These are phyloP conservation scores for Rhodotorula sp. DNA, from an alignment of 1,284 basidiomycete genomes.

Conservation along the genomic window DNA sequence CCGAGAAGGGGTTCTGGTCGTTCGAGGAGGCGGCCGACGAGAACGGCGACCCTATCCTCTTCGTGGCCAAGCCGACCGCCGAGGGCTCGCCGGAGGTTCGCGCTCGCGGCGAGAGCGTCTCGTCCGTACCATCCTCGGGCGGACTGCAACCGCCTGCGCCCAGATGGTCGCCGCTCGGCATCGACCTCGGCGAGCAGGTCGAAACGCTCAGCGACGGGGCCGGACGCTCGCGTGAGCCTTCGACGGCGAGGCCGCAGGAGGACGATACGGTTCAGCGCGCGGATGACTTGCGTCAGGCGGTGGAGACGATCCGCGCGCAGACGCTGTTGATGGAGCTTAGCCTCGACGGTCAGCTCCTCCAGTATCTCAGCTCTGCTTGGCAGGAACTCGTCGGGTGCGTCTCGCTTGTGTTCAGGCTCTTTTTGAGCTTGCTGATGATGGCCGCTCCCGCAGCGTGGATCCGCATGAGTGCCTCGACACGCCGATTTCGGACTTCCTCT, in stretches of 20 bases:
- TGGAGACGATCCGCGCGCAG: slow-evolving; percentile 88
- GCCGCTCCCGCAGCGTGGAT: slow-evolving; percentile 63
- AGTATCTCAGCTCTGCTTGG: slow-evolving; percentile 97
- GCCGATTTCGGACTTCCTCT: slow-evolving; percentile 78
- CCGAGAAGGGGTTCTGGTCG: slow-evolving; percentile 99
- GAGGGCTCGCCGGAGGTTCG: slow-evolving; percentile 32
- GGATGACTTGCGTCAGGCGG: slow-evolving; percentile 78
- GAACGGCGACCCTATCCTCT: slow-evolving; percentile 76
- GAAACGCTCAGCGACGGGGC: not conserved
- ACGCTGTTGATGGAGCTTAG: slow-evolving; percentile 95
- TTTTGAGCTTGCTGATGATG: not conserved
- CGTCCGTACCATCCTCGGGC: slow-evolving; percentile 19
- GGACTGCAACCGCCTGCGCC: not conserved
- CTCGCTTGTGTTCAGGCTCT: slow-evolving; percentile 15
- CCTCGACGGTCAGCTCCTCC: slow-evolving; percentile 78
- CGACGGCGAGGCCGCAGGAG: not conserved
- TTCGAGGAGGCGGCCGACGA: slow-evolving; percentile 83
- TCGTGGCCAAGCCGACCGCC: slow-evolving; percentile 67
- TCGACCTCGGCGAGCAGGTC: slow-evolving; percentile 25
- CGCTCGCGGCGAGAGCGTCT: slow-evolving; percentile 21
- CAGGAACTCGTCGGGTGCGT: slow-evolving; percentile 85
- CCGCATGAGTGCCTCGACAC: slow-evolving; percentile 76
- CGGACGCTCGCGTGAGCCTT: slow-evolving; percentile 6
- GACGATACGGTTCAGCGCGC: slow-evolving; percentile 56
- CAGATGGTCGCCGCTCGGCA: slow-evolving; percentile 35